These are phyloP conservation scores for Aspergillus texensis DNA, from an alignment of 2,329 filamentous ascomycete genomes.

Conservation along the genomic window DNA sequence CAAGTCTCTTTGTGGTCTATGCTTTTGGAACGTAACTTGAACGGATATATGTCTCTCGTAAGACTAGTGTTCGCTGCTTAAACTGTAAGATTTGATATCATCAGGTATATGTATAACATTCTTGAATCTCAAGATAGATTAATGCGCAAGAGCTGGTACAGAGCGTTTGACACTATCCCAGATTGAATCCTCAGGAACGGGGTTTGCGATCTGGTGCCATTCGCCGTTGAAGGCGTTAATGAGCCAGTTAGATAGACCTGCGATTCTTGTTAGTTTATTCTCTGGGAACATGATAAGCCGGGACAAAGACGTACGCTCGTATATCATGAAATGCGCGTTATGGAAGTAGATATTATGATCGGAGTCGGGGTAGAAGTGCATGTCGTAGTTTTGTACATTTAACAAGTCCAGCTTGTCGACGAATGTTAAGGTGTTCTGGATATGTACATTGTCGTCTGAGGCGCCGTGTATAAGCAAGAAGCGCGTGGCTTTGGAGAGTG, in stretches of 20 bases:
- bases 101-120: not conserved
- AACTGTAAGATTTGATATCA: not conserved
- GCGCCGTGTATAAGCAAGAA: slow-evolving; percentile 96
- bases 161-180: slow-evolving; percentile 28
- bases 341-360: slow-evolving; percentile 96
- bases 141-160: slow-evolving; percentile 14
- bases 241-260: slow-evolving; percentile 71
- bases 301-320: slow-evolving; percentile 70
- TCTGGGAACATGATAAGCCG: not conserved
- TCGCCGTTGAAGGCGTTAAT: slow-evolving; percentile 98
- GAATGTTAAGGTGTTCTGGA: slow-evolving; percentile 88
- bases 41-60: not conserved
- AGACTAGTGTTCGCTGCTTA: not conserved
- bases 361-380: slow-evolving; percentile 94
- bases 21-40: not conserved
- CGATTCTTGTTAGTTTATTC: not conserved
- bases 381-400: slow-evolving; percentile 88
- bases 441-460: slow-evolving; percentile 96
- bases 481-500: slow-evolving; percentile 74
- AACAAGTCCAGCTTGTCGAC: slow-evolving; percentile 83
- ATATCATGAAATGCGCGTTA: slow-evolving; percentile 87
- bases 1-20: not conserved
- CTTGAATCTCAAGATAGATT: not conserved
- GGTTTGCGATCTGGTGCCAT: slow-evolving; percentile 68
- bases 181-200: slow-evolving; percentile 47